Base-by-base conservation (phyloP, 306 rosid species). In the Fragaria ananassa region DNA sequence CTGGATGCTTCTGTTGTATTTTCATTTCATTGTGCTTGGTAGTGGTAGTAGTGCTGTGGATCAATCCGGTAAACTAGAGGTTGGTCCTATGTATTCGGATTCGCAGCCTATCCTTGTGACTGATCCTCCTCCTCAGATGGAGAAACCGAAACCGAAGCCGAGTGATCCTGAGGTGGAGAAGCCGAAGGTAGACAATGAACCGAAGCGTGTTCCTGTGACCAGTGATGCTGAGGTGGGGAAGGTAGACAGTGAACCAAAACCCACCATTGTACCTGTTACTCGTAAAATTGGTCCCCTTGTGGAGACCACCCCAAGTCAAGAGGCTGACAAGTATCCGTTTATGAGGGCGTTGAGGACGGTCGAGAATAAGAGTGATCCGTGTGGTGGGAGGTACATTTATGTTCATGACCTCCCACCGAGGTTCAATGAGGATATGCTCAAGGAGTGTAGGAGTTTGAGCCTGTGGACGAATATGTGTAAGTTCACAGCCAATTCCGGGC, bases 391-490 rank as follows among this genome's bases (percentile, higher is more conserved):
- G 91, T 92, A 95, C 65, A 88, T 95, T 77, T 95, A 86, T 81
- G 93, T 95, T 65, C 98, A 95, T 45, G 88, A 95, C 10, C 93
- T 95, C 81, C 99, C 98, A 34, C 74, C 97, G 0, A 89, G 91
- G 88, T 95, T 95, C 70, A 92, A 95, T 60, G 99, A 95, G 89
- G 97, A 95, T 60, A 95, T 95, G 99, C 72, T 95, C 71, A 92
- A 80, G 88, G 90, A 92, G 77, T 95, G 99, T 50, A 78, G 56
- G 84, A 92, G 86, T 78, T 74, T 95, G 79, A 95, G 97, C 82
- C 85, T 82, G 79, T 95, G 99, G 99, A 95, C 97, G 27, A 91
- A 95, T 70, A 95, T 95, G 99, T 95, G 99, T 11, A 92, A 92
- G 89, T 95, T 92, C 86, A 95, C 98, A 0, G 83, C 86, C 19